These are phyloP conservation scores for Kwoniella pini DNA, from an alignment of 768 basidiomycete species.

Conservation along the genomic window DNA sequence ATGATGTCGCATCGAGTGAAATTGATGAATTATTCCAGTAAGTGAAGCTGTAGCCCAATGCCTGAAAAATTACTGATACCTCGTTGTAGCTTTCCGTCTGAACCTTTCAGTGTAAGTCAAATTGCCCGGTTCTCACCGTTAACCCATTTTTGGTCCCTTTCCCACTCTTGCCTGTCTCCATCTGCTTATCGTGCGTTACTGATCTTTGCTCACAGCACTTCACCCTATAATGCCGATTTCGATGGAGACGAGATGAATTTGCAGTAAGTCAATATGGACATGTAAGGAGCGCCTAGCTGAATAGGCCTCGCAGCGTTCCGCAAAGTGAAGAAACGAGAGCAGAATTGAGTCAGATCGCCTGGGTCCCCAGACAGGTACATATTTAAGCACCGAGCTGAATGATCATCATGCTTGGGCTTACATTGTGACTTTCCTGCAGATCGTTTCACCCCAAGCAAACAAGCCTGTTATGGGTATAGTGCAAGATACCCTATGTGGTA, in stretches of 20 bases:
- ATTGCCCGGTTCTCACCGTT: too few species aligned
- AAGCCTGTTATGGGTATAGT: conserved; percentile 99
- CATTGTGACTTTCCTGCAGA: conserved; percentile 59
- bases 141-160: too few species aligned
- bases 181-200: too few species aligned
- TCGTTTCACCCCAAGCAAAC: conserved; percentile 98
- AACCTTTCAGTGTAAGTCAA: conserved; percentile 92
- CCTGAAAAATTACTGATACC: conserved; percentile 12
- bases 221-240: conserved; percentile 99
- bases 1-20: conserved; percentile 99
- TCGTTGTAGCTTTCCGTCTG: conserved; percentile 77
- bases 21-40: conserved; percentile 96
- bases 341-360: conserved; percentile 95
- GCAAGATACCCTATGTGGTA: conserved; percentile 96
- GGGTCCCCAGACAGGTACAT: conserved; percentile 90
- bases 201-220: conserved; percentile 63
- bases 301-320: conserved; percentile 69
- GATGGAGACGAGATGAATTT: conserved; percentile 99
- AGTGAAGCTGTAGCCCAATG: conserved; percentile 46
- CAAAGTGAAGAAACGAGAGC: conserved; percentile 98
- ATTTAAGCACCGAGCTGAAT: conserved; percentile 13
- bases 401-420: conserved; percentile 15
- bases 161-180: too few species aligned
- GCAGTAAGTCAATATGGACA: conserved; percentile 64
- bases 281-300: not conserved